Evolutionary conservation across 1,284 basidiomycete species (phyloP), one percentile per base, ranked within the genome.

Genomic region (Tremellales sp.): DNA sequence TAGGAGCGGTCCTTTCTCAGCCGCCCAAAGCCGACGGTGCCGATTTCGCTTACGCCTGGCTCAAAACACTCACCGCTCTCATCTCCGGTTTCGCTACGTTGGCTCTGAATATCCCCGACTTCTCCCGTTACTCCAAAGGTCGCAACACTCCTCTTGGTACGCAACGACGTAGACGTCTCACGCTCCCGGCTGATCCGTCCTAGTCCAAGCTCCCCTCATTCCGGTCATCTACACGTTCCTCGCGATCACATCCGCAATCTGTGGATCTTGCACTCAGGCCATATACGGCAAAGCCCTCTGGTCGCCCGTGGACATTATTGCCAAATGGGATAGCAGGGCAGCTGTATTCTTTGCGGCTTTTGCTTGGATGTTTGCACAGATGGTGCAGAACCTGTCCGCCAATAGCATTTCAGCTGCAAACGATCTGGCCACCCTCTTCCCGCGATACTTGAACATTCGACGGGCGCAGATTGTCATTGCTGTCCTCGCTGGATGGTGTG

Each of bases 381-480:
- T 70, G 33, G 38, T 70, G 36, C 58, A 68, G 35, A 88, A 87
- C 68, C 85, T 89, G 59, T 84, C 85, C 10, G 87, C 89, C 42
- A 92, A 92, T 74, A 67, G 65, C 35, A 57, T 74, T 12, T 60
- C 66, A 1, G 72, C 71, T 7, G 70, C 71, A 19, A 69, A 70
- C 46, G 72, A 75, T 56, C 57, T 76, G 4, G 65, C 71, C 0
- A 67, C 72, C 1, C 54, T 75, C 6, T 66, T 72, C 48, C 75
- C 75, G 2, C 61, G 64, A 31, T 76, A 62, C 46, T 61, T 76
- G 57, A 72, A 73, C 58, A 73, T 74, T 41, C 64, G 67, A 1
- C 62, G 75, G n/a, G 73, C 84, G 0, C 84, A 86, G 3, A 87
- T 85, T 66, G 73, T 91, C 43, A 84, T 83, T 16, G 85, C 85